Conservation (phyloP, 371 early-diverging fungal species). For the Dichotomocladium elegans region DNA sequence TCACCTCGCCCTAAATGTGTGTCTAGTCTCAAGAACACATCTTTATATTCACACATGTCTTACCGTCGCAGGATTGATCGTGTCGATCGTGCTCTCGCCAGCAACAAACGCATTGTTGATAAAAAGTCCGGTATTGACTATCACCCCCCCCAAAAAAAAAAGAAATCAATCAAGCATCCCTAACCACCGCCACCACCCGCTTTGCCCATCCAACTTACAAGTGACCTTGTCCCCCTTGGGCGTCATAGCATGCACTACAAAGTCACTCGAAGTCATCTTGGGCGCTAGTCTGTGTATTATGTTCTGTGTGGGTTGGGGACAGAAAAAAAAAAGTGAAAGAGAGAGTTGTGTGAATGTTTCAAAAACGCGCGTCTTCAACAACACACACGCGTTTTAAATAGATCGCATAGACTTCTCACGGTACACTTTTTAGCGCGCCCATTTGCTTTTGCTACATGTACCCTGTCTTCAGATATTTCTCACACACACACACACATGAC, state of each 20-base stretch:
- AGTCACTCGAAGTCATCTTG: conserved; percentile 16
- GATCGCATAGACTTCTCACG: too few species aligned
- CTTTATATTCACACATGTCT: too few species aligned
- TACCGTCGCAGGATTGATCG: conserved; percentile 47
- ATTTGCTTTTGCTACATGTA: too few species aligned
- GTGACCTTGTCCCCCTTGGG: conserved; percentile 33
- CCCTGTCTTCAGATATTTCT: too few species aligned
- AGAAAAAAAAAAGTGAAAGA: too few species aligned
- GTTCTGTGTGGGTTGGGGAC: too few species aligned
- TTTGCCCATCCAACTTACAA: conserved; percentile 17
- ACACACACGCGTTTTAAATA: too few species aligned
- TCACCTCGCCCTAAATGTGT: conserved; percentile 40
- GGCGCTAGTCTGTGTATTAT: not conserved
- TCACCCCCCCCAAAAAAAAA: not conserved
- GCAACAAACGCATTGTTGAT: conserved; percentile 52
- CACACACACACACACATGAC: too few species aligned
- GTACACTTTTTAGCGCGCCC: too few species aligned
- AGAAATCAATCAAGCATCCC: not conserved
- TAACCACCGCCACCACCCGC: not conserved
- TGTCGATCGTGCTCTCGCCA: conserved; percentile 41
- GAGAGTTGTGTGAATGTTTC: too few species aligned
- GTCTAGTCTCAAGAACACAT: too few species aligned
- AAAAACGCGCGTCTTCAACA: too few species aligned
- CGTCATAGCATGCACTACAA: conserved; percentile 22
- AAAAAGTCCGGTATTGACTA: conserved; percentile 52